A percentile compares a stretch with the other conserved stretches of the same genome.
Conservation (phyloP, 2,329 filamentous ascomycete genomes). For the Cytospora piceicola region DNA sequence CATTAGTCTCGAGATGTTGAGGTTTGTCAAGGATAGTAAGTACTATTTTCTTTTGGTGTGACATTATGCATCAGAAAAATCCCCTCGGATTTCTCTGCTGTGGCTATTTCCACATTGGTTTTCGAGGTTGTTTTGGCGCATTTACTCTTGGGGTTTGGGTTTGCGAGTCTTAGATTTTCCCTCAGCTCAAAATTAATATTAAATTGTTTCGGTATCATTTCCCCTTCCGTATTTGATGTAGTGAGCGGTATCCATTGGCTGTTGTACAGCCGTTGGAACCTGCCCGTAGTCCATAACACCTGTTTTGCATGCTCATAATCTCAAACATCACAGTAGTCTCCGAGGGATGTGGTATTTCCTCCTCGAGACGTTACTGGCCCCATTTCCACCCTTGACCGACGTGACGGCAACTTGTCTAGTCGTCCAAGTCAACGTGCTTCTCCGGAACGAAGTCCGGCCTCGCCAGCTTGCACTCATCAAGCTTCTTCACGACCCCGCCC, state of each 20-base stretch:
- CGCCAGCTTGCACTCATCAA: constrained; percentile 27
- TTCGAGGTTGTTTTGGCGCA: not conserved
- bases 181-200: not conserved
- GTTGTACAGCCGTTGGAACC: not conserved
- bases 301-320: not conserved
- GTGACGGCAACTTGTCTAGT: not conserved
- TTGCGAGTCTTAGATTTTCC: not conserved
- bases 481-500: constrained; percentile 33
- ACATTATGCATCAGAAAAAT: not conserved
- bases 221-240: not conserved
- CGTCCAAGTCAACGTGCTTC: constrained; percentile 21
- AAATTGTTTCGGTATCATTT: not conserved
- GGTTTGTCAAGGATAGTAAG: not conserved
- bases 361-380: no score
- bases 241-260: not conserved
- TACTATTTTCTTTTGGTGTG: not conserved
- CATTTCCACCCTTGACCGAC: not conserved
- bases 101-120: not conserved
- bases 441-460: constrained; percentile 19
- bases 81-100: not conserved
- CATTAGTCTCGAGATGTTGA: not conserved
- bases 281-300: not conserved
- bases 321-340: not conserved
- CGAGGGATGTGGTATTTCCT: not conserved
- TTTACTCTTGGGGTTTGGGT: not conserved